Percentiles rank a stretch among this genome's conserved stretches.
phyloP scores from a whole-genome alignment of 1,284 basidiomycete genomes.

The Heterobasidion parviporum region DNA sequence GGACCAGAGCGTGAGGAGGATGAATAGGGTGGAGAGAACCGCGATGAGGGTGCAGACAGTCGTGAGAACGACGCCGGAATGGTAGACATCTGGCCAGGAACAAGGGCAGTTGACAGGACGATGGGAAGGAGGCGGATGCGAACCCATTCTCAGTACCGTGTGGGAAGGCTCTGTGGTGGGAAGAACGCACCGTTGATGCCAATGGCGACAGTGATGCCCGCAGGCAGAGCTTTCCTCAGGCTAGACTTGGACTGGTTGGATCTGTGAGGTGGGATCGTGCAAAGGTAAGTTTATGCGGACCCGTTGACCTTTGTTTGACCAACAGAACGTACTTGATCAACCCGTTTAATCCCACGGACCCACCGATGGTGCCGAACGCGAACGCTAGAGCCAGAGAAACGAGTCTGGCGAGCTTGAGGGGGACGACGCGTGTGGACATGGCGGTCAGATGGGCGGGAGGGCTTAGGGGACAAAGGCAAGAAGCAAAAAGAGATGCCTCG shows the following conservation, averaged over 20 bases:
- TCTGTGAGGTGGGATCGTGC: slow-evolving; percentile 9
- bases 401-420: slow-evolving; percentile 8
- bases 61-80: slow-evolving; percentile 37
- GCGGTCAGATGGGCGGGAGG: neutral
- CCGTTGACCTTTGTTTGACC: too few relatives aligned
- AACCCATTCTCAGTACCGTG: too few relatives aligned
- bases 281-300: neutral
- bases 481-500: neutral
- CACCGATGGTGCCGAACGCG: slow-evolving; percentile 26
- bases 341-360: slow-evolving; percentile 29
- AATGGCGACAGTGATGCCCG: slow-evolving; percentile 22
- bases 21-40: slow-evolving; percentile 22
- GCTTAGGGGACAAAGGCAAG: neutral
- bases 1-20: slow-evolving; percentile 17
- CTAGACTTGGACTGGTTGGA: slow-evolving; percentile 20
- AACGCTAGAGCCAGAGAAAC: slow-evolving; percentile 26
- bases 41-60: slow-evolving; percentile 33
- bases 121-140: neutral
- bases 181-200: slow-evolving; percentile 18
- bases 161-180: too few relatives aligned
- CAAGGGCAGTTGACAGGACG: neutral
- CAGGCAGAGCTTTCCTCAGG: slow-evolving; percentile 17
- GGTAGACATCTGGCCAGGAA: slow-evolving; percentile 31
- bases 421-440: neutral
- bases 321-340: slow-evolving; percentile 26